Percentiles rank a stretch among this genome's conserved stretches.
phyloP scores from a whole-genome alignment of 371 early-diverging fungal species.

The Apophysomyces variabilis region DNA sequence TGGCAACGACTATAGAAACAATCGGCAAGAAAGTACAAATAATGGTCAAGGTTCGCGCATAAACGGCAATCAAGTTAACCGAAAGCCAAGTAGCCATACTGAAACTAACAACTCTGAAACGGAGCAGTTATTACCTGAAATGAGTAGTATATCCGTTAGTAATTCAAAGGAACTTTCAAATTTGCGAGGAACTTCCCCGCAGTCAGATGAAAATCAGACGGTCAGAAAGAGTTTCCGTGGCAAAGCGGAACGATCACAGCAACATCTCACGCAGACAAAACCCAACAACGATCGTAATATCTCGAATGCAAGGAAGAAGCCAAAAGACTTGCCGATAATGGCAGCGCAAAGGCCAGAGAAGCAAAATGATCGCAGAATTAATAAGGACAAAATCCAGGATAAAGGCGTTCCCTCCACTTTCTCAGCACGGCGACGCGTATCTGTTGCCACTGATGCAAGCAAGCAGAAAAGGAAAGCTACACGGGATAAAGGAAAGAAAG shows the following conservation, averaged over 20 bases:
- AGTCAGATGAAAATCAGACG: not conserved
- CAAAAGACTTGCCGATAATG: not conserved
- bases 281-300: not conserved
- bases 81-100: not conserved
- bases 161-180: not conserved
- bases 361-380: conserved; percentile 1
- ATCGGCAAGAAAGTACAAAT: not conserved
- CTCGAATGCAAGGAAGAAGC: not conserved
- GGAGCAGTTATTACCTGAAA: not conserved
- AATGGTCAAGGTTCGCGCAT: not conserved
- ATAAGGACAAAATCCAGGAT: not conserved
- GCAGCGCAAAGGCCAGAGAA: conserved; percentile 2
- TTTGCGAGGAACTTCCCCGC: not conserved
- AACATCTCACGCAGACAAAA: not conserved
- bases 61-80: not conserved
- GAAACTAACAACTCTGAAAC: not conserved
- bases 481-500: conserved; percentile 1
- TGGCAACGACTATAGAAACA: conserved; percentile 5
- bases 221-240: not conserved
- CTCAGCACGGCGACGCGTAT: not conserved
- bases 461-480: conserved; percentile 6
- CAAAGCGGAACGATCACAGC: not conserved
- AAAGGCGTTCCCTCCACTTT: not conserved
- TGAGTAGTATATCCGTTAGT: not conserved
- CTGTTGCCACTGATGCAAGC: conserved; percentile 6